These are phyloP conservation scores for Rhodotorula diobovata DNA, from an alignment of 768 basidiomycete species.

Conservation along the genomic window DNA sequence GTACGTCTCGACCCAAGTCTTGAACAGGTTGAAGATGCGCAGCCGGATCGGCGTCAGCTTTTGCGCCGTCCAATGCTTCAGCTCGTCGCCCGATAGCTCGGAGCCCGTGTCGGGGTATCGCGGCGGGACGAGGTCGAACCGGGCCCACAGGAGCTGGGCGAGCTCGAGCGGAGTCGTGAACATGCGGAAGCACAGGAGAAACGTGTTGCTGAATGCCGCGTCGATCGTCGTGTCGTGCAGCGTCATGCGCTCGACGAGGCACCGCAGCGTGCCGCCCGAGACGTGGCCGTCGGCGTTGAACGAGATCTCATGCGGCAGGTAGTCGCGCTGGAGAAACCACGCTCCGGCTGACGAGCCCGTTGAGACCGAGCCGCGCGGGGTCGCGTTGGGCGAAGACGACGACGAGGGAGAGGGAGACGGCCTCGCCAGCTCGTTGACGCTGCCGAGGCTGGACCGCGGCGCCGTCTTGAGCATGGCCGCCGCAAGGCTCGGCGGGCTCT, in stretches of 20 bases:
- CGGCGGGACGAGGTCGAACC: slow-evolving; percentile 71
- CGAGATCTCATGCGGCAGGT: slow-evolving; percentile 73
- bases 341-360: not conserved
- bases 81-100: slow-evolving; percentile 57
- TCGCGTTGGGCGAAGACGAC: slow-evolving; percentile 1
- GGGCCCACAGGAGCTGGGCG: slow-evolving; percentile 67
- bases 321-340: slow-evolving; percentile 54
- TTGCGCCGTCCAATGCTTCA: slow-evolving; percentile 72
- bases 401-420: slow-evolving; percentile 1
- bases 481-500: not conserved
- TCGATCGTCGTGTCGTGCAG: slow-evolving; percentile 89
- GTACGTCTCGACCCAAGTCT: slow-evolving; percentile 85
- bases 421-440: not conserved
- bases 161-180: slow-evolving; percentile 76
- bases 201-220: slow-evolving; percentile 75
- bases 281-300: slow-evolving; percentile 87
- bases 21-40: slow-evolving; percentile 86
- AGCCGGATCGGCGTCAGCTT: slow-evolving; percentile 87
- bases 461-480: slow-evolving; percentile 3
- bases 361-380: not conserved
- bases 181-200: slow-evolving; percentile 91
- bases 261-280: slow-evolving; percentile 81
- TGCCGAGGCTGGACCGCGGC: slow-evolving; percentile 7
- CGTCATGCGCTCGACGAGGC: slow-evolving; percentile 94
- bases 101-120: slow-evolving; percentile 49